These are phyloP conservation scores for Russula sp. DNA, from an alignment of 768 basidiomycete species.

Conservation along the genomic window DNA sequence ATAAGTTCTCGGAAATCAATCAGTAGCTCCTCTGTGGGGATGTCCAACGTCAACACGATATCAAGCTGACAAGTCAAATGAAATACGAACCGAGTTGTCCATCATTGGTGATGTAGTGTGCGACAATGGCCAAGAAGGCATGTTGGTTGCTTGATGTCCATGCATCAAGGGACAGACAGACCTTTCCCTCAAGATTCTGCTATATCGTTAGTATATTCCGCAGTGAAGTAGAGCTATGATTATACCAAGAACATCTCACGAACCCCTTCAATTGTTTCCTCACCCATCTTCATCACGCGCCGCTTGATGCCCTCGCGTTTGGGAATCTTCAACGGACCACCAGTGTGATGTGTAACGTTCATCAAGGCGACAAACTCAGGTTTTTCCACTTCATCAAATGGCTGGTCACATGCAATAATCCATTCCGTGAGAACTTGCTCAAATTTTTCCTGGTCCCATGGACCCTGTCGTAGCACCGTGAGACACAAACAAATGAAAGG, in stretches of 20 bases:
- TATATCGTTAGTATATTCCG: not conserved
- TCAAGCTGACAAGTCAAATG: not conserved
- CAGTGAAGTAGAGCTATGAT: not conserved
- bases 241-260: not conserved
- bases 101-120: not conserved
- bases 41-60: not conserved
- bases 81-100: not conserved
- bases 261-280: not conserved
- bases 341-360: not conserved
- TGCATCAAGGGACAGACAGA: not conserved
- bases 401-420: too few species aligned
- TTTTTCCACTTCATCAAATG: too few species aligned
- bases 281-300: too few species aligned
- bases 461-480: too few species aligned
- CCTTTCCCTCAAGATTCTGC: not conserved
- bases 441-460: too few species aligned
- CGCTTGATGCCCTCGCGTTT: not conserved
- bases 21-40: not conserved
- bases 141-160: slow-evolving; percentile 6
- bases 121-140: not conserved
- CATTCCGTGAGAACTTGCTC: too few species aligned
- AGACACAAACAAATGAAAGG: too few species aligned
- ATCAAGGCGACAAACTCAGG: too few species aligned
- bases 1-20: not conserved
- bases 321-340: not conserved